These are phyloP conservation scores for Entomortierella parvispora DNA, from an alignment of 192 early-diverging fungal genomes.

Conservation along the genomic window DNA sequence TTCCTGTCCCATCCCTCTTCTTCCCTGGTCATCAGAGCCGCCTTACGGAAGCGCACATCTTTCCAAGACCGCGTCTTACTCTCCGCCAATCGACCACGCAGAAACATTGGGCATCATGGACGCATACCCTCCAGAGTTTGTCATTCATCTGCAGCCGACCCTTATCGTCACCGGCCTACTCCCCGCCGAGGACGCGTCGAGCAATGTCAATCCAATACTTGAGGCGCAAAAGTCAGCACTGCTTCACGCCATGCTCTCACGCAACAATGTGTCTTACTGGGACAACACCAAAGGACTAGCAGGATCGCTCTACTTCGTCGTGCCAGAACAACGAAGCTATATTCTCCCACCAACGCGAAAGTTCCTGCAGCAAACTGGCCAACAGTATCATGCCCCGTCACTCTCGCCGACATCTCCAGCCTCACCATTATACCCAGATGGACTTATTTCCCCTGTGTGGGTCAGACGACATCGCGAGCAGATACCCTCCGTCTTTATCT, in stretches of 20 bases:
- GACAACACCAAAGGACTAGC: slow-evolving; percentile 33
- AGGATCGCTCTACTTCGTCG: slow-evolving; percentile 35
- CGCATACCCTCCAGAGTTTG: slow-evolving; percentile 64
- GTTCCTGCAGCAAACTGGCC: slow-evolving; percentile 38
- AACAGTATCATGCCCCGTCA: slow-evolving; percentile 38
- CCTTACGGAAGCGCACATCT: too few relatives aligned
- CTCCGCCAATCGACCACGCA: not conserved
- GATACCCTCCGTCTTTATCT: slow-evolving; percentile 73
- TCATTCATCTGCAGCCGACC: slow-evolving; percentile 67
- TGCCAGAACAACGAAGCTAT: slow-evolving; percentile 40
- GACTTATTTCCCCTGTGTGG: slow-evolving; percentile 81
- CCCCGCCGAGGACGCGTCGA: slow-evolving; percentile 34
- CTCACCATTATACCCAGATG: slow-evolving; percentile 86
- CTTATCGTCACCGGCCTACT: slow-evolving; percentile 61
- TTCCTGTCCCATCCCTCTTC: not conserved
- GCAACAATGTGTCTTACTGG: slow-evolving; percentile 43
- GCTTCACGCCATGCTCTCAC: slow-evolving; percentile 47
- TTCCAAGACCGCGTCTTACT: too few relatives aligned
- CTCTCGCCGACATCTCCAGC: slow-evolving; percentile 74
- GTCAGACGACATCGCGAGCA: slow-evolving; percentile 69
- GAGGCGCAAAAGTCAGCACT: slow-evolving; percentile 42
- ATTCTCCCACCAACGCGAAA: slow-evolving; percentile 41
- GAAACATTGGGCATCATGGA: slow-evolving; percentile 56
- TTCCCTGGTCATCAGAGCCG: not conserved
- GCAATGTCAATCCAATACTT: slow-evolving; percentile 21